Evolutionary conservation across 768 basidiomycete genomes (phyloP), one percentile per base, ranked within the genome.

Genomic region (Suillus clintonianus): DNA sequence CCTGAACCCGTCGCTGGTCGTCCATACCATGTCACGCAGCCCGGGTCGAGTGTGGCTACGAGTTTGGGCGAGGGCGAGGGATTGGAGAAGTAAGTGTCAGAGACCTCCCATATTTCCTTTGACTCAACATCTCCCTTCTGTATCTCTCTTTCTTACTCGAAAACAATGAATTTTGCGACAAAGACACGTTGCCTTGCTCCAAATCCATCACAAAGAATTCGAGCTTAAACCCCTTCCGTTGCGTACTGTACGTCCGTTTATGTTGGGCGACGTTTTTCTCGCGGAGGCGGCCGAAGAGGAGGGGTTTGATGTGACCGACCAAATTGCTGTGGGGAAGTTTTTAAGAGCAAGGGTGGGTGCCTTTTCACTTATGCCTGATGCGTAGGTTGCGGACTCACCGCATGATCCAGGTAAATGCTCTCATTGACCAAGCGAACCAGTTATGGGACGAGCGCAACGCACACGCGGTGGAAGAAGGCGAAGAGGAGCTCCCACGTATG

Each of bases 11-110:
- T 99, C 9, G 89, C 94, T 5, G 95, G 93, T 14, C 96, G 97
- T 75, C 85, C 84, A 17, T 99, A 99, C 78, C 89, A 85, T 70
- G 95, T 99, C 70, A 86, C 89, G 2, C 97, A 99, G 75, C 97
- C 97, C 5, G 97, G 97, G 2, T 96, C 94, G 0, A 93, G 92
- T 0, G 89, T 99, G 3, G 97, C 97, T 1, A 99, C 97, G 1
- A 94, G 92, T 37, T 81, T 99, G 24, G 92, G 95, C 1, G 93
- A 96, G 60, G 97, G 97, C 2, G 97, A 99, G 76, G 82, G 96
- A 0, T 78, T 94, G 15, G 89, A 92, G 72, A 99, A 99, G 95
- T 97, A 63, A 63, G 73, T 63, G 19, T 32, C 36, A 15, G 27
- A 41, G 57, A 34, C 3, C 37, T 62, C 27, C 58, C 19, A 24